Evolutionary conservation across 2,329 filamentous ascomycete species (phyloP), one percentile per base, ranked within the genome.

Genomic region (Incumbomyces delicatus): DNA sequence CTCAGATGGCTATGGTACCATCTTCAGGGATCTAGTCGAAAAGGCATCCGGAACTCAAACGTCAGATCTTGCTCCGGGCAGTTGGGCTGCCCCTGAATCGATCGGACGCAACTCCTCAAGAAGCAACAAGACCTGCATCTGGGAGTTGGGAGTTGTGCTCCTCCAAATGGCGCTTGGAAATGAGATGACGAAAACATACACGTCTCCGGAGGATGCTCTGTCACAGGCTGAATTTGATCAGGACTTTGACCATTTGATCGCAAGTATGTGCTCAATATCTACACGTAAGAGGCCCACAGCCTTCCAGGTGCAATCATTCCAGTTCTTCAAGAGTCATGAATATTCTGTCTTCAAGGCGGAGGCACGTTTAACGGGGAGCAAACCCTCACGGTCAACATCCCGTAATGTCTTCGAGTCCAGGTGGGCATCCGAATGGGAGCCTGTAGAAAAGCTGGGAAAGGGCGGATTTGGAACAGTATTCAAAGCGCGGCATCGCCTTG

Each of bases 381-480:
- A 20, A 2, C 20, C 22, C 14, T 20, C 27, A 11, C 7, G 27
- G 4, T 27, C 18, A 6, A 29, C 22, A 16, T 40, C 44, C 29
- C 14, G 14, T 7, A 32, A 31, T 13, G 27, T 46, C 18, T 32
- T 33, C 14, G 72, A 78, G 37, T 94, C 87, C 1, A 79, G 90
- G 51, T 98, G 95, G 61, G 77, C 76, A 10, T 85, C 85, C 58
- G 92, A 96, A 57, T 98, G 94, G 65, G 81, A 89, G 14, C 89
- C 96, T 65, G 82, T 92, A 60, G 87, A 87, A 12, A 79, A 85
- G 3, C 73, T 98, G 11, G 92, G 92, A 2, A 94, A 90, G 62
- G 92, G 92, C 36, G 92, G 90, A 0, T 98, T 95, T 66, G 92
- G 92, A 4, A 87, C 95, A 66, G 92, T 98, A 17, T 87, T 96